phyloP scores from a whole-genome alignment of 192 early-diverging fungal species.

The Backusella psychrophila region DNA sequence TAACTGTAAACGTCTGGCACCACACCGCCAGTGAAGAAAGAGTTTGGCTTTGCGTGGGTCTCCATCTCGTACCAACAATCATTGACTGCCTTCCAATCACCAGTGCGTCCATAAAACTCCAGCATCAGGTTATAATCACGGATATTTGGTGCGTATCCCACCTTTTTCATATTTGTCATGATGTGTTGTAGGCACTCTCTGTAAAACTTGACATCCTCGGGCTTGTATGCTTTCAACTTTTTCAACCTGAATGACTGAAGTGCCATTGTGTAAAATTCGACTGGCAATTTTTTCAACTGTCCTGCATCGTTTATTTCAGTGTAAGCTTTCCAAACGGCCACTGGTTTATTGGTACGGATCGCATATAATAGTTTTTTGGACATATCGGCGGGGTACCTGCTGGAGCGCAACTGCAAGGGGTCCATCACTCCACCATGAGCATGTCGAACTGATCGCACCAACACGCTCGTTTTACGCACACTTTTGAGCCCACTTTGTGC shows the following conservation, averaged over 20 bases:
- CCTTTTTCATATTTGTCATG: conserved; percentile 19
- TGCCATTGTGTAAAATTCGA: conserved; percentile 30
- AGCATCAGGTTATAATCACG: conserved; percentile 39
- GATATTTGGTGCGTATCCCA: conserved; percentile 10
- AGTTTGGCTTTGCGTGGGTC: not conserved
- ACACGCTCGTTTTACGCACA: not conserved
- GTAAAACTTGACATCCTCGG: conserved; percentile 18
- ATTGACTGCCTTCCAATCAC: conserved; percentile 21
- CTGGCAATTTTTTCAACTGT: conserved; percentile 16
- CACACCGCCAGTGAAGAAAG: conserved; percentile 1
- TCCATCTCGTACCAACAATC: conserved; percentile 24
- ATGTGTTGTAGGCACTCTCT: conserved; percentile 27
- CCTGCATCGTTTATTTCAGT: conserved; percentile 9
- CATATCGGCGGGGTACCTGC: not conserved
- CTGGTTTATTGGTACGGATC: conserved; percentile 20
- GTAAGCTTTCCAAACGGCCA: conserved; percentile 36
- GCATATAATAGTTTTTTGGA: conserved; percentile 11
- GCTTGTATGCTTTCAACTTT: conserved; percentile 13
- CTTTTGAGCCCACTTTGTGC: not conserved
- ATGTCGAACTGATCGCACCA: not conserved
- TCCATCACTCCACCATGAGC: conserved; percentile 6
- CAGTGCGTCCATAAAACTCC: conserved; percentile 31
- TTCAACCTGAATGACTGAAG: conserved; percentile 28
- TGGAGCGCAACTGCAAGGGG: conserved; percentile 8
- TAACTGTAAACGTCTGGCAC: conserved; percentile 28